phyloP scores from a whole-genome alignment of 257 asterid genomes.

The Solanum megistacrolobum region DNA sequence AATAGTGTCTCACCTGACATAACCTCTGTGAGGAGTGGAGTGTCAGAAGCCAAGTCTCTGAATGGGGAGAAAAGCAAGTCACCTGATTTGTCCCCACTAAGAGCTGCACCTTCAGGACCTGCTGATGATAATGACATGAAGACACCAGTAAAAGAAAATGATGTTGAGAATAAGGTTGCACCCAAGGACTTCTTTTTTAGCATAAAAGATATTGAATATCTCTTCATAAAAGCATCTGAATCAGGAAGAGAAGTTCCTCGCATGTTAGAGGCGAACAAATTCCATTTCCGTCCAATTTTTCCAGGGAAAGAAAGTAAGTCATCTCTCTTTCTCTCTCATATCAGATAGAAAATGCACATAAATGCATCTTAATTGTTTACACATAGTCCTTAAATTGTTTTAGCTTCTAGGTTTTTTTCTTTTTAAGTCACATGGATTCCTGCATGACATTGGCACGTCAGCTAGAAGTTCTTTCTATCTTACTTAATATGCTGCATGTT shows the following conservation, averaged over 20 bases:
- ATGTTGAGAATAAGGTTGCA: constrained; percentile 44
- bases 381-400: not conserved
- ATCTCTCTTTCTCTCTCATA: not conserved
- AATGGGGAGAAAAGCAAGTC: constrained; percentile 43
- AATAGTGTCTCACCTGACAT: constrained; percentile 11
- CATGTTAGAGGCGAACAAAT: constrained; percentile 96
- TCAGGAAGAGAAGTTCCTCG: constrained; percentile 96
- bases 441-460: not conserved
- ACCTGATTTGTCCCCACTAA: constrained; percentile 65
- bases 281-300: constrained; percentile 77
- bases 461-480: not conserved
- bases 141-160: constrained; percentile 39
- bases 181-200: constrained; percentile 72
- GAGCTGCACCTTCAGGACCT: constrained; percentile 46
- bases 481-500: not conserved
- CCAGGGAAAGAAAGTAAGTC: constrained; percentile 59
- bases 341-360: not conserved
- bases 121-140: constrained; percentile 36
- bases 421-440: not conserved
- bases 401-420: not conserved
- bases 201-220: constrained; percentile 72
- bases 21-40: constrained; percentile 14
- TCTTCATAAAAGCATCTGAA: constrained; percentile 79
- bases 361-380: not conserved
- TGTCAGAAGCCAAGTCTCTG: constrained; percentile 30